Conservation (phyloP, 1,284 basidiomycete species). For the Trametes sp. region DNA sequence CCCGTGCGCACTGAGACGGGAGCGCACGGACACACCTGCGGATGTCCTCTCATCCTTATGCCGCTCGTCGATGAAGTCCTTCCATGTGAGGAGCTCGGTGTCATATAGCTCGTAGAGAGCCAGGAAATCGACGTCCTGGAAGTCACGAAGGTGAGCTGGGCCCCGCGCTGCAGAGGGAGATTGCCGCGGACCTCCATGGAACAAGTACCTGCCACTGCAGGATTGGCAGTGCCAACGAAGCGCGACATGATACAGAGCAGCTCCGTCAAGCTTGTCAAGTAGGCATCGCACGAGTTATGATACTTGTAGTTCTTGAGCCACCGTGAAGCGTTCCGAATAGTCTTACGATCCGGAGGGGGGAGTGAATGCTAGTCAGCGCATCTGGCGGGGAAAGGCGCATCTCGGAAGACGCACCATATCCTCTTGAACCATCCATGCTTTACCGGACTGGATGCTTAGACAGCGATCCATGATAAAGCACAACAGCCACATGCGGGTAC, state of each 20-base stretch:
- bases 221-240: slow-evolving; percentile 36
- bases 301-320: slow-evolving; percentile 39
- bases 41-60: slow-evolving; percentile 32
- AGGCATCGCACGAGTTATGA: slow-evolving; percentile 40
- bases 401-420: slow-evolving; percentile 42
- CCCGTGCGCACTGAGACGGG: not conserved
- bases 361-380: not conserved
- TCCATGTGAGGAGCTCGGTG: slow-evolving; percentile 38
- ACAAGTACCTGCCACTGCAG: slow-evolving; percentile 28
- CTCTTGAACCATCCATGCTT: slow-evolving; percentile 53
- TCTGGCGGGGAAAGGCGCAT: not conserved
- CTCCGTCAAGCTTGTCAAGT: slow-evolving; percentile 41
- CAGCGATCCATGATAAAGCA: slow-evolving; percentile 55
- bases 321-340: slow-evolving; percentile 35
- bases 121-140: slow-evolving; percentile 35
- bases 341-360: slow-evolving; percentile 32
- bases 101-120: slow-evolving; percentile 36
- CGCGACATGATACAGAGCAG: slow-evolving; percentile 43
- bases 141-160: slow-evolving; percentile 21
- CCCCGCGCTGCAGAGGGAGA: slow-evolving; percentile 4
- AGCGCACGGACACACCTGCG: slow-evolving; percentile 14
- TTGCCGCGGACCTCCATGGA: slow-evolving; percentile 28
- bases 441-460: slow-evolving; percentile 53
- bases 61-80: slow-evolving; percentile 27
- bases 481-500: slow-evolving; percentile 55